Evolutionary conservation across 306 rosid genomes (phyloP), one percentile per base, ranked within the genome.

Genomic region (Leucaena leucocephala): DNA sequence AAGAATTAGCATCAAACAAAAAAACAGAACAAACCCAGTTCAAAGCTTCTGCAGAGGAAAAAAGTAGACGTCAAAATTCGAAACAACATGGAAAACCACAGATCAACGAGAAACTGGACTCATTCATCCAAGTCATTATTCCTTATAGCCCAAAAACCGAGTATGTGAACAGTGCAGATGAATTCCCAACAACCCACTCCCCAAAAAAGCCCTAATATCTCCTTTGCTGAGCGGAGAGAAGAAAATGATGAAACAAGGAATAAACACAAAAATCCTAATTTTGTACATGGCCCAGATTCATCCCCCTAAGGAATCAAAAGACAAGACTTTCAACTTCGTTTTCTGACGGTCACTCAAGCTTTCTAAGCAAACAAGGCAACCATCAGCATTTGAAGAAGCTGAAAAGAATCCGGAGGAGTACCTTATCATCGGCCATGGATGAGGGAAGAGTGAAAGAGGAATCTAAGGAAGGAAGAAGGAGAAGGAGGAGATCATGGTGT

Each of bases 361-460:
- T 72, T 61, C 71, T 63, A 66, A 52, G 78, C 80, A 85, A 85
- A 65, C 27, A 79, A 87, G 66, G 17, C 72, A 75, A 78, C 5
- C 76, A 78, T 9, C 49, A 67, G 67, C 27, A 76, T 5, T 76
- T 13, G 19, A 44, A 43, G 8, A 40, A 64, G 19, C 1, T 8
- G 12, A 17, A 13, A 33, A 49, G 0, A 43, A 13, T 1, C 6
- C 0, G 39, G 54, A 43, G 68, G 74, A 71, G 84, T 87, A 94
- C 98, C 97, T 91, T 94, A 79, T 88, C 95, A 81, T 94, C 97
- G 61, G 94, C 97, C 98, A 92, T 92, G 91, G 69, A 55, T 45
- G 81, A 58, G 27, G 77, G 70, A 36, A 52, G 69, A 48, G 40
- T 39, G 64, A 61, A 79, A 49, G 50, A 72, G 76, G 69, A 82